Evolutionary conservation across 371 early-diverging fungal species (phyloP), one percentile per base, ranked within the genome.

Genomic region (Actinomortierella ambigua): DNA sequence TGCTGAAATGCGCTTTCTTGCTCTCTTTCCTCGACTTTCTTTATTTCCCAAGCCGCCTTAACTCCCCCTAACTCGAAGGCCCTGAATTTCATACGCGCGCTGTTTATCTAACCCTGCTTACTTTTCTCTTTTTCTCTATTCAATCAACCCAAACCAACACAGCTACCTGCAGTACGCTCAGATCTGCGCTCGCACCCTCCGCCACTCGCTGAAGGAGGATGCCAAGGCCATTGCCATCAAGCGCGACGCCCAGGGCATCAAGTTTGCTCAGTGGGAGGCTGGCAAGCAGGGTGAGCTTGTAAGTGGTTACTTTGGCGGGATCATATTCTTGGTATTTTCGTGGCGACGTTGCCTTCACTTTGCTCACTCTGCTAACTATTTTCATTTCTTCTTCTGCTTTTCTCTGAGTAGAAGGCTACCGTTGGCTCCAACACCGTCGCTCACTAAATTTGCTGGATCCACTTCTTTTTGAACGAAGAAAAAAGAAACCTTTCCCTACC

Each of bases 111-210:
- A 34, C 34, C 34, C 34, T 34, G 11, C 34, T 11, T 11, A 34
- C 11, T 34, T 34, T 34, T 34, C 11, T 34, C 11, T 34, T 1
- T 22, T 48, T 34, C n/a, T 53, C 28, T 42, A 57, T 28, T 53
- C 50, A 26, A 50, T 44, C 20, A 47, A n/a, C n/a, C n/a, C n/a
- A n/a, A n/a, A n/a, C n/a, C n/a, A n/a, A n/a, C n/a, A 62, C 67
- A 93, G 94, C 68, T 95, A 95, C 86, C 85, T 95, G 67, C 90
- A 93, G 79, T 93, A 91, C 81, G 81, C 90, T 75, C 89, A 91
- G 85, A 85, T 93, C 75, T 86, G 90, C 78, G 93, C 96, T 65
- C 84, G 85, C 58, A 90, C 93, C 58, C 87, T 95, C 55, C 92
- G 96, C 75, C 88, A 89, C 80, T 81, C 89, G 23, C 82, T 95